A percentile compares a stretch with the other conserved stretches of the same genome.
These are phyloP conservation scores for Phytophthora syringae DNA, from an alignment of 352 stramenopile species.

Conservation along the genomic window DNA sequence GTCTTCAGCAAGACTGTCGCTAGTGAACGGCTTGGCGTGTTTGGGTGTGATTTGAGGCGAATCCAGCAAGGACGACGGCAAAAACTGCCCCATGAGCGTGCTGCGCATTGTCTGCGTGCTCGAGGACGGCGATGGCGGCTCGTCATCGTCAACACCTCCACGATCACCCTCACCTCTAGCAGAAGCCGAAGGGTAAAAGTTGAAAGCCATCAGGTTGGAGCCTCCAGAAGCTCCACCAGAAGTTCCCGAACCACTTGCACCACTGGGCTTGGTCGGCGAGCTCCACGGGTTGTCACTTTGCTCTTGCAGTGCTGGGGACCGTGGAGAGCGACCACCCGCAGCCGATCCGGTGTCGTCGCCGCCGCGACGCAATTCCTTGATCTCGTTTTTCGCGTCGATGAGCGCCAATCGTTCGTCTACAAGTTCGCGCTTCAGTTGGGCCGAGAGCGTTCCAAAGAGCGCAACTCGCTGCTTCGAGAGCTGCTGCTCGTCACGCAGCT, in stretches of 20 bases:
- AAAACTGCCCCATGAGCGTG: conserved; percentile 81
- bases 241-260: conserved; percentile 17
- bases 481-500: conserved; percentile 63
- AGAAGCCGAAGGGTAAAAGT: conserved; percentile 60
- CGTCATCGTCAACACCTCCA: conserved; percentile 53
- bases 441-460: conserved; percentile 60
- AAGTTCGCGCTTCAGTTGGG: conserved; percentile 78
- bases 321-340: conserved; percentile 26
- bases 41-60: conserved; percentile 83
- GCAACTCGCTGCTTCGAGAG: conserved; percentile 54
- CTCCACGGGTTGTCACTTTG: conserved; percentile 57
- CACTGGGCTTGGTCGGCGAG: conserved; percentile 45
- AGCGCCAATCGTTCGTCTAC: conserved; percentile 80
- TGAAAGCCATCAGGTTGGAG: conserved; percentile 58
- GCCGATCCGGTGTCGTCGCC: conserved; percentile 28
- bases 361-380: conserved; percentile 54
- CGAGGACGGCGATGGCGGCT: conserved; percentile 55
- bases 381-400: conserved; percentile 73
- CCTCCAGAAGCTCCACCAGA: conserved; percentile 19
- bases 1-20: conserved; percentile 30
- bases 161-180: conserved; percentile 32
- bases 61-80: conserved; percentile 80
- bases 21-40: conserved; percentile 38
- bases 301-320: conserved; percentile 40
- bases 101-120: conserved; percentile 67